Evolutionary conservation across 2,329 filamentous ascomycete species (phyloP).

Genomic region (Aspergillus sp.): DNA sequence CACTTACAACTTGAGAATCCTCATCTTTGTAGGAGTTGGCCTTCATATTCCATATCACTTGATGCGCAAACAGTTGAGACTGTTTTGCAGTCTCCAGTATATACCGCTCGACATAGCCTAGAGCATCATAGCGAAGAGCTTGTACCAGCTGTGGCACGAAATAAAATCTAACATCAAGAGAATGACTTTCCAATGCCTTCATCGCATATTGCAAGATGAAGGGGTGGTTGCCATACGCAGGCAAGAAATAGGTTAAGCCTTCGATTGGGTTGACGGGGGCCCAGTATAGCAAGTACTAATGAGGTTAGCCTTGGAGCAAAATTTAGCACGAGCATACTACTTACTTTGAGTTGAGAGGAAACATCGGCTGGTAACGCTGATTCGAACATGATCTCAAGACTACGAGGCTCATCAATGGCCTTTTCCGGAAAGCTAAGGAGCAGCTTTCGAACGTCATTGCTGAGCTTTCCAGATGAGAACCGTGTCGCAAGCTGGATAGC

Average conservation of each 20-base stretch:
- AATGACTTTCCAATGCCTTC: slow-evolving; percentile 88
- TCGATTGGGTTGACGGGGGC: slow-evolving; percentile 87
- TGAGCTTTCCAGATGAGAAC: slow-evolving; percentile 73
- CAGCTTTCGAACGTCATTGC: slow-evolving; percentile 73
- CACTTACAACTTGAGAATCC: slow-evolving; percentile 73
- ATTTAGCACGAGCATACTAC: neutral
- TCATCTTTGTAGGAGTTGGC: slow-evolving; percentile 98
- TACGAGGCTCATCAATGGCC: slow-evolving; percentile 77
- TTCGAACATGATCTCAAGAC: slow-evolving; percentile 78
- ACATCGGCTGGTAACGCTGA: slow-evolving; percentile 75
- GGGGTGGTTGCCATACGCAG: slow-evolving; percentile 85
- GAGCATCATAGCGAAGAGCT: slow-evolving; percentile 82
- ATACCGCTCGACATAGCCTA: slow-evolving; percentile 94
- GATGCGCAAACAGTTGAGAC: slow-evolving; percentile 97
- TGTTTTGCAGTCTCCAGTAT: slow-evolving; percentile 96
- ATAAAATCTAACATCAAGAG: slow-evolving; percentile 97
- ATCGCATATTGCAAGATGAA: slow-evolving; percentile 96
- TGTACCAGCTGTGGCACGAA: slow-evolving; percentile 99
- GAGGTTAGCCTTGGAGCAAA: slow-evolving; percentile 9
- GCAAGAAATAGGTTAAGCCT: slow-evolving; percentile 89
- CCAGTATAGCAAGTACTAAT: slow-evolving; percentile 87
- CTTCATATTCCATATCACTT: slow-evolving; percentile 99
- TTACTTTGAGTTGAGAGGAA: slow-evolving; percentile 77
- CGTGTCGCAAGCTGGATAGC: slow-evolving; percentile 81
- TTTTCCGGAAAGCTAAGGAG: slow-evolving; percentile 81